Evolutionary conservation across 2,329 filamentous ascomycete genomes (phyloP).

Genomic region (Trichophyton rubrum): DNA sequence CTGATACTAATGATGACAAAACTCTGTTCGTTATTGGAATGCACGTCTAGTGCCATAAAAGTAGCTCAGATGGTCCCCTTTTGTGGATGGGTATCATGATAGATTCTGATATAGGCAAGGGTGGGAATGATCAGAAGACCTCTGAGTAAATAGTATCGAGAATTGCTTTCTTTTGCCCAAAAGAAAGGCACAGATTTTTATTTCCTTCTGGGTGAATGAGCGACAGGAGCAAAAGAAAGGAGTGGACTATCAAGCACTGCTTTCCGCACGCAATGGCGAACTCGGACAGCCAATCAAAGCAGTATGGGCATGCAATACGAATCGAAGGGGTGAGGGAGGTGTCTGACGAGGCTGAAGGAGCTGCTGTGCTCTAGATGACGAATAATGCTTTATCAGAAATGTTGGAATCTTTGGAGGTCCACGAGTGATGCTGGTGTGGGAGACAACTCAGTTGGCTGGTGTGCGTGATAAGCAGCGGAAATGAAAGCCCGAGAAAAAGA

Average conservation of each 20-base stretch:
- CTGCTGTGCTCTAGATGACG: not conserved
- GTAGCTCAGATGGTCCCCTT: not conserved
- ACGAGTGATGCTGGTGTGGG: not conserved
- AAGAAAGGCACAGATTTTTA: not conserved
- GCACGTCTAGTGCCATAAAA: not conserved
- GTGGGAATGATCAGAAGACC: not conserved
- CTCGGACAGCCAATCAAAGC: not conserved
- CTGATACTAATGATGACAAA: not conserved
- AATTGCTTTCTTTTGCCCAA: not conserved
- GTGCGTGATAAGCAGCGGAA: not conserved
- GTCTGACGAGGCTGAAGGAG: conserved; percentile 6
- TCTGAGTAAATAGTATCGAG: not conserved
- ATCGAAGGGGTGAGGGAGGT: not conserved
- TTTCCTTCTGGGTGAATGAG: not conserved
- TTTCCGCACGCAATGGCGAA: not conserved
- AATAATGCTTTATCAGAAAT: not conserved
- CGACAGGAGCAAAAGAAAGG: conserved; percentile 4
- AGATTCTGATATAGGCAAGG: not conserved
- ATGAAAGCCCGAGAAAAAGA: not conserved
- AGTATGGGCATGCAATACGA: not conserved
- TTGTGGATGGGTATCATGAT: not conserved
- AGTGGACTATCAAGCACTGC: not conserved
- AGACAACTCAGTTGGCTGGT: not conserved
- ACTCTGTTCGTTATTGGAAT: not conserved
- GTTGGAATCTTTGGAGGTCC: not conserved